Evolutionary conservation across 2,329 filamentous ascomycete species (phyloP).

Genomic region (Penicillium sp.): DNA sequence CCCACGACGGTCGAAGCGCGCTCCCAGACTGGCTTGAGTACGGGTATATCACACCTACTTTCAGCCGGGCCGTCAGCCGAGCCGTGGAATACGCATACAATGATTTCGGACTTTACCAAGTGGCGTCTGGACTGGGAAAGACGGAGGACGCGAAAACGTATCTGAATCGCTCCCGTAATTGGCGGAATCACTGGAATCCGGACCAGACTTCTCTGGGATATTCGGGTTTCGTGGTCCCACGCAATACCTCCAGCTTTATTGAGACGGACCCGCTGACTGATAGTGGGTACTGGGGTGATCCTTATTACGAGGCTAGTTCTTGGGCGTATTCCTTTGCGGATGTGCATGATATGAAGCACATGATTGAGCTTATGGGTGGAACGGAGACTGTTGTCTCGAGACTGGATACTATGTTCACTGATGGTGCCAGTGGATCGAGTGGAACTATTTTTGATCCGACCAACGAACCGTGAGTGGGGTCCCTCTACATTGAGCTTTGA

Average conservation of each 20-base stretch:
- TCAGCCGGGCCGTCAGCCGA: slow-evolving; percentile 61
- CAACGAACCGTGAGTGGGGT: slow-evolving; percentile 59
- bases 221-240: slow-evolving; percentile 66
- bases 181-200: slow-evolving; percentile 71
- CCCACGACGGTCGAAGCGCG: slow-evolving; percentile 67
- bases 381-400: slow-evolving; percentile 36
- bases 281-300: slow-evolving; percentile 64
- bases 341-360: slow-evolving; percentile 62
- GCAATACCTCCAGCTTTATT: slow-evolving; percentile 52
- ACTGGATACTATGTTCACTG: slow-evolving; percentile 60
- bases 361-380: slow-evolving; percentile 60
- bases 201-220: slow-evolving; percentile 59
- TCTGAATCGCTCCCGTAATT: slow-evolving; percentile 63
- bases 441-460: slow-evolving; percentile 66
- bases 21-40: slow-evolving; percentile 66
- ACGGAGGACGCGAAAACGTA: slow-evolving; percentile 57
- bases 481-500: neutral
- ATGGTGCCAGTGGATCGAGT: slow-evolving; percentile 31
- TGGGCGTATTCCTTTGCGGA: slow-evolving; percentile 69
- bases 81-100: slow-evolving; percentile 69
- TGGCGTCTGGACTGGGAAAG: slow-evolving; percentile 60
- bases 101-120: slow-evolving; percentile 67
- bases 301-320: slow-evolving; percentile 61
- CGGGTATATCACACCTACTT: slow-evolving; percentile 66
- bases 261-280: slow-evolving; percentile 53